Evolutionary conservation across 352 stramenopile genomes (phyloP), one percentile per base, ranked within the genome.

Genomic region (Phytopythium helicoides): DNA sequence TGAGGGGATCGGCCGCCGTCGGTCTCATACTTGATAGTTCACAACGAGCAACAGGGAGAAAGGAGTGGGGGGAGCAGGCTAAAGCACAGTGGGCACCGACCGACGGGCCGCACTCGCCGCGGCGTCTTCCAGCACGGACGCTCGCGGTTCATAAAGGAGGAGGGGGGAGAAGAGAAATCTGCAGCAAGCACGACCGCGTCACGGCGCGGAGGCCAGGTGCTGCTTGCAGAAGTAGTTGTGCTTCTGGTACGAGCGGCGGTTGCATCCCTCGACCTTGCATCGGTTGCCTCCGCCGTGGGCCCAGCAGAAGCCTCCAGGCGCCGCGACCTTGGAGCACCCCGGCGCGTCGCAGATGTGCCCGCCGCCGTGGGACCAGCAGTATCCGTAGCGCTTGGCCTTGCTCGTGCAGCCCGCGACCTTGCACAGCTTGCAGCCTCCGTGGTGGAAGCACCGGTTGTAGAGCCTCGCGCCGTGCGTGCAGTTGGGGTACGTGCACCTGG

Each of bases 181-280:
- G 11, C 19, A 11, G 1, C 1, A 3, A 3, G 22, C 7, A 3
- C 18, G 22, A 31, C 0, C 18, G 28, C 16, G 15, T 51, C 45
- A 53, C 12, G 33, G 36, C 35, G 54, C 52, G 16, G 50, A 10
- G 16, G 18, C 58, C 35, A 65, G 76, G 65, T 89, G 78, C 56
- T 89, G 75, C 53, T 81, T 84, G 71, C 78, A 86, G 31, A 71
- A 83, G 63, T 86, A 83, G 52, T 81, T 66, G 61, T 81, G 74
- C 35, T 83, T 84, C 50, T 86, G 70, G 54, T 87, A 87, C 39
- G 76, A 81, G 21, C 74, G 77, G 33, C 77, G 76, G 52, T 86
- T 81, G 70, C 81, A 92, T 48, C 74, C 74, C 12, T 83, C 72
- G 46, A 82, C 58, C 40, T 72, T 81, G 69, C 81, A 92, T 23